Base-by-base conservation (phyloP, 768 basidiomycete genomes). In the Russula brevipes region DNA sequence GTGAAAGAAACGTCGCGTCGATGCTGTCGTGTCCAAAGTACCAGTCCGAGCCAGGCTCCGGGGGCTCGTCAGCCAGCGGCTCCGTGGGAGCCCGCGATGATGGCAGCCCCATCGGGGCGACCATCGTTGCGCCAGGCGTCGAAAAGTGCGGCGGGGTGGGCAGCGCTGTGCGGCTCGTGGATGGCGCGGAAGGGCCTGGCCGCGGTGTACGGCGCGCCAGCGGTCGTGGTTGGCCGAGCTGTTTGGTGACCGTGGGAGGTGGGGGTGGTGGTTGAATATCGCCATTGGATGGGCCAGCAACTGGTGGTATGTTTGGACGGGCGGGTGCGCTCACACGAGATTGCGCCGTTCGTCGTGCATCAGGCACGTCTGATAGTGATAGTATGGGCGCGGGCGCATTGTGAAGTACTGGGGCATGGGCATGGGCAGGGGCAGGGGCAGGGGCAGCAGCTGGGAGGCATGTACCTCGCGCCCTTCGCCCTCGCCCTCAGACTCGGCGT, bases 1-100 rank as follows among this genome's bases (percentile, higher is more conserved):
- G 76, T 65, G 75, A 77, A 24, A 80, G 70, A 61, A 82, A 75
- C 12, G 68, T 73, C 5, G 76, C 79, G 52, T 73, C 71, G 50
- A 74, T 72, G 33, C 73, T 69, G 36, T 77, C 75, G 61, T 75
- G 73, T 52, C 74, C 76, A 60, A 71, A 71, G 59, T 70, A 69
- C 65, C 66, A 74, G 39, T 72, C 71, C 19, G 72, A 66, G 54
- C 73, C 73, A 12, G 68, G 65, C 41, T 52, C 54, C 39, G 44
- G 52, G n/a, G 41, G 31, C 11, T 46, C 47, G 46, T 59, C 56
- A 17, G 65, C 60, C 70, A 65, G 39, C 0, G 56, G 65, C 42
- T 57, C 54, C 10, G 61, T 64, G 46, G 51, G 1, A 9, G 53
- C 62, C 12, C 61, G 62, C 19, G 65, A 58, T 7, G 62, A 63